These are phyloP conservation scores for Cardamine chenopodiifolia DNA, from an alignment of 345 rosid genomes.

Conservation along the genomic window DNA sequence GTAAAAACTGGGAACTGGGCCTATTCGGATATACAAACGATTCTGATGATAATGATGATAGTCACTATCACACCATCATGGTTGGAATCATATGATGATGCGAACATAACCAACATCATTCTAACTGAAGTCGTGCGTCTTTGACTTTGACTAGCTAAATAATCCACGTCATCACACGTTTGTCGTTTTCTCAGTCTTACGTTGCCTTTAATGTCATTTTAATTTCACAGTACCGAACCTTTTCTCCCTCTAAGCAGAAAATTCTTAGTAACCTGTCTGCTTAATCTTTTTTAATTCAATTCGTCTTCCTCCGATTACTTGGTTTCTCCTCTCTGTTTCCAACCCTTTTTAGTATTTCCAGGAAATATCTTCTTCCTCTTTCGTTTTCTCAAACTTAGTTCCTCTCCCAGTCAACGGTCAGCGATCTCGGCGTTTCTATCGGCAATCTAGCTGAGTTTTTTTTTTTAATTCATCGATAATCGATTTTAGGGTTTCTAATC, in stretches of 20 bases:
- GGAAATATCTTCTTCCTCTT: constrained; percentile 23
- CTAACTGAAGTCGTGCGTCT: constrained; percentile 37
- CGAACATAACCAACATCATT: constrained; percentile 23
- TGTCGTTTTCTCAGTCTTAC: constrained; percentile 30
- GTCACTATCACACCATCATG: constrained; percentile 18
- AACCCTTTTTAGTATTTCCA: constrained; percentile 14
- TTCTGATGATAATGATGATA: constrained; percentile 3
- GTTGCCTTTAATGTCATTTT: constrained; percentile 14
- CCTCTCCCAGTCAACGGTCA: constrained; percentile 36
- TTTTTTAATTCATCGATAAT: neutral
- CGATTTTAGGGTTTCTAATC: constrained; percentile 24
- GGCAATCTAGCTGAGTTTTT: constrained; percentile 1
- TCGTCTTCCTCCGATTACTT: constrained; percentile 24
- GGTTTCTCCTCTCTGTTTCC: constrained; percentile 25
- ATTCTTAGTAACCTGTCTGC: neutral
- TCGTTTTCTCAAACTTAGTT: constrained; percentile 16
- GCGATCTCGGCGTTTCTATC: constrained; percentile 31
- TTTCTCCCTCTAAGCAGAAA: neutral
- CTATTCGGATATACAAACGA: neutral
- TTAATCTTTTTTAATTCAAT: neutral
- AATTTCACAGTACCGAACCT: constrained; percentile 32
- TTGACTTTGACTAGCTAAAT: constrained; percentile 43
- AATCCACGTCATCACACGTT: constrained; percentile 37
- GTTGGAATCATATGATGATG: neutral
- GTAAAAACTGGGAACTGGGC: constrained; percentile 1